Base-by-base conservation (phyloP, 768 basidiomycete species). In the Lactarius tabidus region DNA sequence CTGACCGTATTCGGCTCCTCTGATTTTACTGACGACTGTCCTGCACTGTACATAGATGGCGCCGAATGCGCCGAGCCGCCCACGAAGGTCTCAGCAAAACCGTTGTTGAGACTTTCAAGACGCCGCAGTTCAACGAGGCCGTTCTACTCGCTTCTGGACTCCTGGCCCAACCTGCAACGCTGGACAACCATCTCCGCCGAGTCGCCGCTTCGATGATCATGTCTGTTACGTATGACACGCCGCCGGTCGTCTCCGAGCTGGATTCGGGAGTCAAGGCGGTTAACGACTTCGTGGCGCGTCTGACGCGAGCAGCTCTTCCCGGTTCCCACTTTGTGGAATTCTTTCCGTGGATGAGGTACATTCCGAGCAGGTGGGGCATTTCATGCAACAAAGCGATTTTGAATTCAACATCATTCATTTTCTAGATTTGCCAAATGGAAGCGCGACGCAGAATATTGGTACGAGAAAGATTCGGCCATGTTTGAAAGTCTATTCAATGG, bases 361-460 rank as follows among this genome's bases (percentile, higher is more conserved):
- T 67, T n/a, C 66, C 66, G 1, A 33, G 28, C 26, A 48, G 39
- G 41, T 43, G 31, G 10, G 15, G 31, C 12, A 39, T 12, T 39
- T 43, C 29, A 33, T 17, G n/a, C 14, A 2, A 17, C 10, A 12
- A 20, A 36, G 20, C 6, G 26, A 29, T n/a, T 28, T 28, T 4
- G 29, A 23, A 18, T 12, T 33, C 31, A n/a, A 15, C 3, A 26
- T 5, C 8, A n/a, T 0, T n/a, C n/a, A 23, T 45, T 10, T 23
- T 48, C 45, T 26, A 62, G 61, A 23, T 54, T 62, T 23, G 61
- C 61, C 1, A 62, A 62, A 41, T 67, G 64, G 66, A 67, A 67
- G 45, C 64, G 66, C 14, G 57, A 67, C 14, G 66, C 45, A 1
- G 39, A 35, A 31, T 20, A 53, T 29, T 45, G 57, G 35, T 55